These are phyloP conservation scores for Aspergillus eucalypticola DNA, from an alignment of 2,329 filamentous ascomycete genomes.

Conservation along the genomic window DNA sequence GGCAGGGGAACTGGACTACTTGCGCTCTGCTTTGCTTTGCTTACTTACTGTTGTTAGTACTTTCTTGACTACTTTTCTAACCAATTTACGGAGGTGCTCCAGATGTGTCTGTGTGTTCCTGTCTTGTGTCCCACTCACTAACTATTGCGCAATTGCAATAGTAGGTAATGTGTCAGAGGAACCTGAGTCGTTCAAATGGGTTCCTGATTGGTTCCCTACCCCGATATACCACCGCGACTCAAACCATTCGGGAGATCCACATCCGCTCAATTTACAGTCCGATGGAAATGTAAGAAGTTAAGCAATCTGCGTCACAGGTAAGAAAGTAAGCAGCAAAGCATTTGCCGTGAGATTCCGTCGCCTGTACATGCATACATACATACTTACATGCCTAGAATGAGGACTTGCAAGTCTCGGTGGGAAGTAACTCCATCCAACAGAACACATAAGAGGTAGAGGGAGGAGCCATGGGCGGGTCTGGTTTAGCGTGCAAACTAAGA, in stretches of 20 bases:
- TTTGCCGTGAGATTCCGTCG: too few species aligned
- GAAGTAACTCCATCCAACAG: not conserved
- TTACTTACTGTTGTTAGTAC: too few species aligned
- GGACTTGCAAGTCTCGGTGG: not conserved
- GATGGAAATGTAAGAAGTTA: not conserved
- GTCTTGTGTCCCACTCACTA: too few species aligned
- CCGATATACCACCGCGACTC: slow-evolving; percentile 4
- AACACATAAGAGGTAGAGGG: not conserved
- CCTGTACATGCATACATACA: too few species aligned
- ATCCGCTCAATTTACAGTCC: not conserved
- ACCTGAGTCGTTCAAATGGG: not conserved
- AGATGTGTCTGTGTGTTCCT: not conserved
- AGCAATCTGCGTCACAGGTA: too few species aligned
- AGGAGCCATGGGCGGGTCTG: not conserved
- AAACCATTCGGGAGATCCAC: not conserved
- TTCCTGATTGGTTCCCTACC: not conserved
- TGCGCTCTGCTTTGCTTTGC: too few species aligned
- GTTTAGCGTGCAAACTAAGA: not conserved
- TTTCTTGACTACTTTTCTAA: too few species aligned
- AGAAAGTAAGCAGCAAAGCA: too few species aligned
- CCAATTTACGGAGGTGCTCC: not conserved
- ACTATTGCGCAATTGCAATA: not conserved
- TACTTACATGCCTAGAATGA: too few species aligned
- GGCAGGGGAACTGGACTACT: not conserved
- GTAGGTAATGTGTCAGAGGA: not conserved